These are phyloP conservation scores for Populus ilicifolia DNA, from an alignment of 345 rosid species.

Conservation along the genomic window DNA sequence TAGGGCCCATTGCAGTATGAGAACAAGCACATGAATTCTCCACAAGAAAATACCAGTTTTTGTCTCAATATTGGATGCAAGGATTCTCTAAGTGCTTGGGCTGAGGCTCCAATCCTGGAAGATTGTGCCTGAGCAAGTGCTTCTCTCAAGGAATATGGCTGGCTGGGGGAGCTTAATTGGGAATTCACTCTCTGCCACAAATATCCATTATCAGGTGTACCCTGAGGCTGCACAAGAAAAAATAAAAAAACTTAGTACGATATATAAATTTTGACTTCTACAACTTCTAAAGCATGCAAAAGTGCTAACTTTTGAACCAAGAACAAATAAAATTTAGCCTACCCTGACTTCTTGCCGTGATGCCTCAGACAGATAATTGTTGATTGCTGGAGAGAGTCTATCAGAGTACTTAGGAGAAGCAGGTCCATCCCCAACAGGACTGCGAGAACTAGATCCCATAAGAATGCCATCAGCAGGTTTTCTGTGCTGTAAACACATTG, in stretches of 20 bases:
- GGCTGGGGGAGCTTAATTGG: conserved; percentile 96
- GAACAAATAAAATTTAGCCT: conserved; percentile 22
- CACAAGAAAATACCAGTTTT: conserved; percentile 56
- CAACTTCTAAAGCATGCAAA: neutral
- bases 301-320: neutral
- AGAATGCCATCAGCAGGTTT: conserved; percentile 89
- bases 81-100: conserved; percentile 95
- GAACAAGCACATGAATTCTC: conserved; percentile 3
- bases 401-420: conserved; percentile 96
- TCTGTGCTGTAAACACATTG: conserved; percentile 59
- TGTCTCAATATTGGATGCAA: conserved; percentile 94
- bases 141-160: conserved; percentile 97
- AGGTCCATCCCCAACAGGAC: conserved; percentile 76
- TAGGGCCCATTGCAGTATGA: neutral
- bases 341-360: conserved; percentile 97
- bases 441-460: conserved; percentile 81
- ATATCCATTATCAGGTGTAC: conserved; percentile 90
- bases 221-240: conserved; percentile 63
- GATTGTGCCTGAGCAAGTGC: conserved; percentile 99
- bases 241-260: neutral
- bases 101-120: conserved; percentile 96
- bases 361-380: conserved; percentile 91
- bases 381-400: conserved; percentile 94
- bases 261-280: too few species aligned
- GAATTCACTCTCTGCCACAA: conserved; percentile 97